Conservation (phyloP, 352 stramenopile species). For the Phytophthora hybrid region DNA sequence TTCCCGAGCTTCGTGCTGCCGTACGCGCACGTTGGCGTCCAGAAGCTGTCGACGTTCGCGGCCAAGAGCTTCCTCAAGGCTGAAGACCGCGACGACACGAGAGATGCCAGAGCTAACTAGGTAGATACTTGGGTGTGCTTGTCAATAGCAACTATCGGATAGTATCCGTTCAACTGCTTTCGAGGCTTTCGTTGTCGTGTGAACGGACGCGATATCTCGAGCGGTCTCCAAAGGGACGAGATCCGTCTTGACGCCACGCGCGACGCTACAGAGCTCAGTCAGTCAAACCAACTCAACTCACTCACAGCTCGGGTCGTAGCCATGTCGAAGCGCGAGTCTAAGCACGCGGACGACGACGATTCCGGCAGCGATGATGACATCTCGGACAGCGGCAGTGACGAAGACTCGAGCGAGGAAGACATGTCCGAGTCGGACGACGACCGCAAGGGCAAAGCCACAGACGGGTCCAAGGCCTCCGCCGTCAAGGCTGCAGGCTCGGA, state of each 20-base stretch:
- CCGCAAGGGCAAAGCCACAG: constrained; percentile 46
- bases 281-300: neutral
- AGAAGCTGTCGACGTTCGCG: constrained; percentile 29
- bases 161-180: neutral
- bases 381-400: constrained; percentile 50
- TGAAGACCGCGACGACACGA: neutral
- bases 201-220: constrained; percentile 33
- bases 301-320: neutral
- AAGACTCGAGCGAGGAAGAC: constrained; percentile 75
- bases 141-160: too few relatives aligned
- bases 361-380: constrained; percentile 62
- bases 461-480: constrained; percentile 29
- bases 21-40: constrained; percentile 32
- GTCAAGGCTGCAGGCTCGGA: constrained; percentile 46
- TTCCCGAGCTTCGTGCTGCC: constrained; percentile 44
- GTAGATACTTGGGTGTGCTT: too few relatives aligned
- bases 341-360: constrained; percentile 64
- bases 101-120: neutral
- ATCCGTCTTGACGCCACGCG: constrained; percentile 16
- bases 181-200: constrained; percentile 12
- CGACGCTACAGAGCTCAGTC: constrained; percentile 9
- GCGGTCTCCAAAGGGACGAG: constrained; percentile 16
- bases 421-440: constrained; percentile 76
- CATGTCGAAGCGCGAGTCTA: constrained; percentile 75
- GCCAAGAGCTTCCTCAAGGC: constrained; percentile 29